A percentile compares a stretch with the other conserved stretches of the same genome.
phyloP scores from a whole-genome alignment of 345 rosid species.

The Psidium friedrichsthalianum region DNA sequence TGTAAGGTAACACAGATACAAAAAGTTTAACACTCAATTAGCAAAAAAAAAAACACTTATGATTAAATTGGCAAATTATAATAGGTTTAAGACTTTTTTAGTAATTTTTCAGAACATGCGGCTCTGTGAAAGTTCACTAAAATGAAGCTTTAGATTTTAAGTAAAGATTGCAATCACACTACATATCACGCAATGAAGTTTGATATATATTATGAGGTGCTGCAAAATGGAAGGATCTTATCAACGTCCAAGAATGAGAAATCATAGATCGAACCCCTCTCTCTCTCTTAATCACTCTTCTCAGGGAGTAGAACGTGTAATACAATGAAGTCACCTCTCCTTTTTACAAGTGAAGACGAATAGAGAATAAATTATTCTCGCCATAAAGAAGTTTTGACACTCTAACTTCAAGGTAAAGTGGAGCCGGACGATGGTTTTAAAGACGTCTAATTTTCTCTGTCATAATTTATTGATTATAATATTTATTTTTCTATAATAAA shows the following conservation, averaged over 20 bases:
- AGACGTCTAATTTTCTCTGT: background rate
- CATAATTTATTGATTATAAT: background rate
- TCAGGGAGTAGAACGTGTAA: too few species aligned
- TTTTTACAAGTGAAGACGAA: background rate
- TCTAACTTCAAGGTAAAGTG: background rate
- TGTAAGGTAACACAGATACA: too few species aligned
- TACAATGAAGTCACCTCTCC: too few species aligned
- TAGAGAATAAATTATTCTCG: background rate
- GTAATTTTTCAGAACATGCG: background rate
- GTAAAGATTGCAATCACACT: background rate
- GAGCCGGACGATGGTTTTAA: background rate
- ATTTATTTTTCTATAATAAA: background rate
- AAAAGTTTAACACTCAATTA: too few species aligned
- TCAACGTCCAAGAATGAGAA: too few species aligned
- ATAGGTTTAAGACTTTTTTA: too few species aligned
- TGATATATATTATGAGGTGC: too few species aligned
- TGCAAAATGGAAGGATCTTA: too few species aligned
- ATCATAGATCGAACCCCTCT: too few species aligned
- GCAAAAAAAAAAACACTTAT: too few species aligned
- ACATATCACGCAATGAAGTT: background rate
- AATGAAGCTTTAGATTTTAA: background rate
- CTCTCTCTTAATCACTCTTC: too few species aligned
- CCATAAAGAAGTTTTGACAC: background rate
- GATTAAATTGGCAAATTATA: too few species aligned
- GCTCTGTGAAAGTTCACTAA: background rate